Evolutionary conservation across 2,329 filamentous ascomycete genomes (phyloP).

Genomic region (Cyphellophora europaea): DNA sequence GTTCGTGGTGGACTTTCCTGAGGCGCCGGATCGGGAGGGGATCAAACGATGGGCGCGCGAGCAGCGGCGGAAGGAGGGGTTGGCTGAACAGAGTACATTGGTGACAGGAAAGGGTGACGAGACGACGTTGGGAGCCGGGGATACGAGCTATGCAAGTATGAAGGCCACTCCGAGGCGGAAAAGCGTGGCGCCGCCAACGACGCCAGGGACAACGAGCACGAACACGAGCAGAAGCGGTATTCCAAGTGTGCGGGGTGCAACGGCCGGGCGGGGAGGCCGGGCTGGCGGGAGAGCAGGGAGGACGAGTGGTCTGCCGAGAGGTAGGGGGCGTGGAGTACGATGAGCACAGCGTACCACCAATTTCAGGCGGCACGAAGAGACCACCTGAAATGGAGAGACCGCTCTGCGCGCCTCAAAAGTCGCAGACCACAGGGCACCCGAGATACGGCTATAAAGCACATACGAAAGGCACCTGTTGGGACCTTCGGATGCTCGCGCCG

Average conservation of each 20-base stretch:
- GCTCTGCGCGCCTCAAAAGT: no score
- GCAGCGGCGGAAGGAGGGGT: not conserved
- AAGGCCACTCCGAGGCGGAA: slow-evolving; percentile 18
- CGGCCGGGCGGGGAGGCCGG: slow-evolving; percentile 5
- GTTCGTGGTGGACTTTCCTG: slow-evolving; percentile 94
- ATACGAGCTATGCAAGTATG: slow-evolving; percentile 16
- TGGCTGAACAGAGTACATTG: slow-evolving; percentile 1
- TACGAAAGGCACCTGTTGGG: no score
- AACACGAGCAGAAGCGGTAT: slow-evolving; percentile 4
- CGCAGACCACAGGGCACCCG: no score
- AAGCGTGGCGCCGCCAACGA: slow-evolving; percentile 7
- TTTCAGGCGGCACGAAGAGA: no score
- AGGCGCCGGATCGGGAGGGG: slow-evolving; percentile 78
- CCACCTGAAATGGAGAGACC: no score
- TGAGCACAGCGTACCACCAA: slow-evolving; percentile 17
- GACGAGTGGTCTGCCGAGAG: slow-evolving; percentile 18
- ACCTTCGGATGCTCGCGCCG: no score
- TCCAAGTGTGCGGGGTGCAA: not conserved
- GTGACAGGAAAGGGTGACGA: slow-evolving; percentile 5
- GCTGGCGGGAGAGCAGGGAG: slow-evolving; percentile 6
- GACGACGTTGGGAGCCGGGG: slow-evolving; percentile 12
- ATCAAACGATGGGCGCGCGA: slow-evolving; percentile 55
- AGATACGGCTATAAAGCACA: no score
- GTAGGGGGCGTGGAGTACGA: slow-evolving; percentile 29
- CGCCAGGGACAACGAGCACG: slow-evolving; percentile 4